A percentile compares a stretch with the other conserved stretches of the same genome.
These are phyloP conservation scores for Berberis vulgaris DNA, from an alignment of 164 flowering plant species.

Conservation along the genomic window DNA sequence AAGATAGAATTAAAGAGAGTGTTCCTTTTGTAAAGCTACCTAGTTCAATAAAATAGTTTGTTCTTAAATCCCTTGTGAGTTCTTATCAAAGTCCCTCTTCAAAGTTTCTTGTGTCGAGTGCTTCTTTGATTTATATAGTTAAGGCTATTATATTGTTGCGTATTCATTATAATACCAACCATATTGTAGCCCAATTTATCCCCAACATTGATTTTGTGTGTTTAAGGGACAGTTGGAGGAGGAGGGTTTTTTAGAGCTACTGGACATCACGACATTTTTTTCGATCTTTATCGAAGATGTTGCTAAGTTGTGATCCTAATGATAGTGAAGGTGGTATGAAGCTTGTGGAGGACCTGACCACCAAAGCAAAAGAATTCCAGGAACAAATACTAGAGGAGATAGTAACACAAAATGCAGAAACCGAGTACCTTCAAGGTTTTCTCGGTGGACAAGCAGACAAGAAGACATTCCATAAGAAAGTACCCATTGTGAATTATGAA, in stretches of 20 bases:
- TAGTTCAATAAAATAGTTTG: too few relatives aligned
- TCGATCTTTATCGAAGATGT: slow-evolving; percentile 14
- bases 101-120: too few relatives aligned
- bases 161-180: too few relatives aligned
- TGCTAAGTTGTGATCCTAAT: slow-evolving; percentile 37
- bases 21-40: too few relatives aligned
- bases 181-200: too few relatives aligned
- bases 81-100: too few relatives aligned
- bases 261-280: too few relatives aligned
- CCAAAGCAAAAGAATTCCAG: slow-evolving; percentile 33
- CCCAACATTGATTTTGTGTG: too few relatives aligned
- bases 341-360: slow-evolving; percentile 43
- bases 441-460: slow-evolving; percentile 25
- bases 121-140: too few relatives aligned
- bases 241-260: not conserved
- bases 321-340: slow-evolving; percentile 36
- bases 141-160: too few relatives aligned
- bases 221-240: slow-evolving; percentile 1
- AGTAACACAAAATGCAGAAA: slow-evolving; percentile 30
- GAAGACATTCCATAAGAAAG: slow-evolving; percentile 35
- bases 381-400: slow-evolving; percentile 36
- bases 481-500: slow-evolving; percentile 54
- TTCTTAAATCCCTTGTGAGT: too few relatives aligned
- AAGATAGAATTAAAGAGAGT: too few relatives aligned
- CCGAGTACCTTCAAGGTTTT: slow-evolving; percentile 39